These are phyloP conservation scores for Plasmodium relictum DNA, from an alignment of 169 alveolate genomes.

Conservation along the genomic window DNA sequence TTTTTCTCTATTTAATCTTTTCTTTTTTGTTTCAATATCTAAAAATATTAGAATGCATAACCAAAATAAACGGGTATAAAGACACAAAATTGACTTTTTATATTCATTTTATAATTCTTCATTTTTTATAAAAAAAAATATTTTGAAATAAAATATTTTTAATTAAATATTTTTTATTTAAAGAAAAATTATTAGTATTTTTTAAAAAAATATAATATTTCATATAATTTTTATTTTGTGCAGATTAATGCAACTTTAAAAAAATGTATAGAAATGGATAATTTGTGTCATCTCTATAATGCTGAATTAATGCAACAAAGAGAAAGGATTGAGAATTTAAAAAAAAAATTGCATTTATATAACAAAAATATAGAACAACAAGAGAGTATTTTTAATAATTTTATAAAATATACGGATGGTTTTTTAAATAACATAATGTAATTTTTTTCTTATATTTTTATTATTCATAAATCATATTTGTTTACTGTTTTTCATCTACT, in stretches of 20 bases:
- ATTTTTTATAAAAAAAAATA: too few relatives aligned
- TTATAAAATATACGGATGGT: conserved; percentile 57
- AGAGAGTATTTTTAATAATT: conserved; percentile 31
- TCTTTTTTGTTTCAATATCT: neutral
- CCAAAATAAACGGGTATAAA: neutral
- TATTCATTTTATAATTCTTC: too few relatives aligned
- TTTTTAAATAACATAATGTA: conserved; percentile 49
- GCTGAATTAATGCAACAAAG: conserved; percentile 57
- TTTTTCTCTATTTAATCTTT: too few relatives aligned
- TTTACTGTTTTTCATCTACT: neutral
- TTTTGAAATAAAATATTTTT: too few relatives aligned
- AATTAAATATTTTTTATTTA: too few relatives aligned
- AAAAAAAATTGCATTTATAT: conserved; percentile 48
- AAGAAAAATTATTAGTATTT: too few relatives aligned
- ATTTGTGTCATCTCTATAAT: conserved; percentile 41
- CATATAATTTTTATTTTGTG: neutral
- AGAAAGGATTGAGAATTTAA: conserved; percentile 54
- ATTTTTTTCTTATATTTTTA: conserved; percentile 1
- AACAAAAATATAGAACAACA: conserved; percentile 61
- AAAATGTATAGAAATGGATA: conserved; percentile 59
- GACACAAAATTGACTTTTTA: neutral
- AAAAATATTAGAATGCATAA: neutral
- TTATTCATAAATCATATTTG: neutral
- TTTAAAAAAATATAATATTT: too few relatives aligned
- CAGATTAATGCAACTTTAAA: conserved; percentile 52